Evolutionary conservation across 2,329 filamentous ascomycete species (phyloP), one percentile per base, ranked within the genome.

Genomic region (Eutypa lata): DNA sequence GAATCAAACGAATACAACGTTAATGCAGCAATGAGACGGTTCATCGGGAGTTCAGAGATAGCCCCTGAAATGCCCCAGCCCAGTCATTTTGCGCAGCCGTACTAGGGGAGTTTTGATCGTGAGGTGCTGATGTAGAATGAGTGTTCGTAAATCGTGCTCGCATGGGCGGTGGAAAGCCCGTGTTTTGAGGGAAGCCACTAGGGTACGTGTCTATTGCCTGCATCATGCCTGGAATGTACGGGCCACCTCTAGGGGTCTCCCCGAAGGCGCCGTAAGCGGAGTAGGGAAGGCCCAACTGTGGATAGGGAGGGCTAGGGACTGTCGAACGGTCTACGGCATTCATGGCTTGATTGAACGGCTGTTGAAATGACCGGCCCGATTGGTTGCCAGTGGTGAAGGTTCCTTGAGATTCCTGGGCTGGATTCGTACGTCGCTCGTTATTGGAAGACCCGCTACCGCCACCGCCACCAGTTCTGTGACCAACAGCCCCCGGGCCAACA

Each of bases 31-130:
- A 4, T 31, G 38, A 22, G 18, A 46, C n/a, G 21, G 35, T 49
- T 62, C 51, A 83, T 55, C 80, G 79, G 58, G 82, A 81, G 64
- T 88, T 88, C 57, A 91, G 78, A 2, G 88, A 91, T 18, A 91
- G 73, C 10, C 87, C 82, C 67, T 91, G 87, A 67, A 90, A 90
- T 6, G 78, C 71, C 50, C 75, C 73, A 24, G 79, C 72, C 86
- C 87, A 89, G 48, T 88, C 85, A 47, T 77, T 74, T 62, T 78
- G 77, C 28, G 69, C 68, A 48, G 69, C 66, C 53, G 80, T 71
- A 47, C 53, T 58, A 14, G 65, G 66, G 10, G 65, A 38, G 55
- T 60, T 31, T 59, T 67, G 59, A 50, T 69, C 56, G 57, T 59
- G 72, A 64, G 55, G 70, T 72, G 56, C 72, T 48, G 62, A 51